Base-by-base conservation (phyloP, 768 basidiomycete genomes). In the Calvatia gigantea region DNA sequence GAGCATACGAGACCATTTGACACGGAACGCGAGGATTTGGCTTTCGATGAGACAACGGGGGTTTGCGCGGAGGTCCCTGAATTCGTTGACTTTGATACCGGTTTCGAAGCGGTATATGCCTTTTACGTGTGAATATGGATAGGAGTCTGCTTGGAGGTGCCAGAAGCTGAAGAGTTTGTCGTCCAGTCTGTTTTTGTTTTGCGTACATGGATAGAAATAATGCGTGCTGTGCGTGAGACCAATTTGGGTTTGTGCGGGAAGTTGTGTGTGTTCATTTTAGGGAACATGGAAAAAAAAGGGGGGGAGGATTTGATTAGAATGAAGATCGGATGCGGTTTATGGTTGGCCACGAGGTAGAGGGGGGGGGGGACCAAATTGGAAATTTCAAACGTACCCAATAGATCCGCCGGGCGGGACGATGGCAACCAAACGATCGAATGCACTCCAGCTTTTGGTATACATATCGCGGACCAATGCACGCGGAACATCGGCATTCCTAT, bases 381-480 rank as follows among this genome's bases (percentile, higher is more conserved):
- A 50, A 50, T 50, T 50, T 6, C 19, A 4, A 43, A 73, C 85
- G 37, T 65, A 91, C 87, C 91, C 91, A 54, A 93, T 93, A 0
- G 89, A 90, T 6, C 91, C 91, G 8, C 91, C 91, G 0, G 91
- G 91, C n/a, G 91, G 90, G 0, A 94, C 90, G 58, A 94, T 91
- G 4, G 89, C 87, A 15, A 94, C 87, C 5, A 94, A 79, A 8
- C 91, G 83, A 66, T 93, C 91, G 62, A 94, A 93, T 1, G 91
- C 91, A 65, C 89, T 91, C 91, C 92, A 94, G 60, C 88, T 91
- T 70, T 94, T 94, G 23, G 90, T 92, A 65, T 94, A 94, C 87
- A 91, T 89, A 61, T 93, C 91, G 54, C 91, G 83, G 43, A 92
- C 91, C 17, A 91, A 77, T 1, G 89, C 87, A 47, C 91, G 82